Percentiles rank a stretch among this genome's conserved stretches.
Conservation (phyloP, 495 filamentous ascomycete genomes). For the Penicillium flavigenum region DNA sequence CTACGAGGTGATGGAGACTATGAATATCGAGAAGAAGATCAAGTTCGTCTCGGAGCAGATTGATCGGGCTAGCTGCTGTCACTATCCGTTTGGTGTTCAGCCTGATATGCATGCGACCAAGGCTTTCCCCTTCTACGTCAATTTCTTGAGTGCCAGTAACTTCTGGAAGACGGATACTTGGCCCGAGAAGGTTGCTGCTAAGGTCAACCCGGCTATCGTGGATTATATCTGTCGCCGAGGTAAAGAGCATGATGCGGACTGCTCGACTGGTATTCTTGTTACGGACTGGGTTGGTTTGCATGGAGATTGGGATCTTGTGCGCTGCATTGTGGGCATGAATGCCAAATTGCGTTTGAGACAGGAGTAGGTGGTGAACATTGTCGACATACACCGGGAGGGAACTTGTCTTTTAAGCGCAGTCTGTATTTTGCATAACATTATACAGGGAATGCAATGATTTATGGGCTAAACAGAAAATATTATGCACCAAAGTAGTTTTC, state of each 20-base stretch:
- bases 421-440: neutral
- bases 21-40: slow-evolving; percentile 81
- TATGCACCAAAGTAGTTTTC: slow-evolving; percentile 3
- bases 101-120: slow-evolving; percentile 33
- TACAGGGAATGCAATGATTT: slow-evolving; percentile 2
- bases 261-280: slow-evolving; percentile 85
- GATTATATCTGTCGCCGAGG: slow-evolving; percentile 75
- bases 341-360: slow-evolving; percentile 60
- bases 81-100: slow-evolving; percentile 45
- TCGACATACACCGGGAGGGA: neutral
- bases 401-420: neutral
- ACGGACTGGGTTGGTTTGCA: slow-evolving; percentile 88
- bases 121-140: slow-evolving; percentile 74
- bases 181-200: slow-evolving; percentile 91
- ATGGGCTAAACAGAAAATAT: slow-evolving; percentile 5
- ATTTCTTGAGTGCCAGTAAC: slow-evolving; percentile 87
- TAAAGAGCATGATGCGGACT: slow-evolving; percentile 62
- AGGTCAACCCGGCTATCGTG: slow-evolving; percentile 85
- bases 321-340: slow-evolving; percentile 91
- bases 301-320: slow-evolving; percentile 92
- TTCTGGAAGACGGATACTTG: slow-evolving; percentile 91
- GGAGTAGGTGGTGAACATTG: slow-evolving; percentile 14
- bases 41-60: slow-evolving; percentile 69
- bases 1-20: slow-evolving; percentile 77
- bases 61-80: slow-evolving; percentile 58